Percentiles rank a stretch among this genome's conserved stretches.
Conservation (phyloP, 306 rosid genomes). For the Inga leiocalycina region DNA sequence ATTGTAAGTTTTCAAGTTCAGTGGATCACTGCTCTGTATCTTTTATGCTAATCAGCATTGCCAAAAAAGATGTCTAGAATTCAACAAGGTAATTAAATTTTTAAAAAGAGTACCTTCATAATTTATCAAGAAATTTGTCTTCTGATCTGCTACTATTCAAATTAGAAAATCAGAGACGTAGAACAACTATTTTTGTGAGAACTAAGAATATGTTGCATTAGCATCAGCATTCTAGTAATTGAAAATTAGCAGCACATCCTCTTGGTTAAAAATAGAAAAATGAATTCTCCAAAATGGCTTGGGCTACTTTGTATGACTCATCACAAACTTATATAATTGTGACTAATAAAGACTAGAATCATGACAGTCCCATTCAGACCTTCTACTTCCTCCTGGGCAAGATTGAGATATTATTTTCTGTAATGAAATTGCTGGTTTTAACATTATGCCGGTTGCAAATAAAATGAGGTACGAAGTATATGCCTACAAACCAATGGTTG, state of each 20-base stretch:
- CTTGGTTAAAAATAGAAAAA: background rate
- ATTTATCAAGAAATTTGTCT: slow-evolving; percentile 15
- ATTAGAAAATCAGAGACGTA: background rate
- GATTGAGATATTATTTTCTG: no score
- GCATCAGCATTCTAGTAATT: background rate
- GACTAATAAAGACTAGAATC: background rate
- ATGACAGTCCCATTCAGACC: background rate
- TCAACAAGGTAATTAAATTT: slow-evolving; percentile 23
- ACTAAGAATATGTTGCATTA: background rate
- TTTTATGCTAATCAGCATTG: background rate
- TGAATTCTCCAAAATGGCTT: background rate
- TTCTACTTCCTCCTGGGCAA: no score
- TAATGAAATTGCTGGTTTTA: no score
- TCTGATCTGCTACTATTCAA: background rate
- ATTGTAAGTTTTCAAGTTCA: slow-evolving; percentile 1
- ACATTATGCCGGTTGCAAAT: no score
- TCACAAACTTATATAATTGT: no score
- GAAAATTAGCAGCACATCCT: background rate
- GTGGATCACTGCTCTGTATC: background rate
- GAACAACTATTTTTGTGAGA: background rate
- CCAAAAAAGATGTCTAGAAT: background rate
- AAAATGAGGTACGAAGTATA: no score
- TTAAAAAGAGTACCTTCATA: slow-evolving; percentile 4
- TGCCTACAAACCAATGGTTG: no score
- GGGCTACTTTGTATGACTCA: no score